Evolutionary conservation across 495 filamentous ascomycete species (phyloP).

Genomic region (Rhypophila decipiens): DNA sequence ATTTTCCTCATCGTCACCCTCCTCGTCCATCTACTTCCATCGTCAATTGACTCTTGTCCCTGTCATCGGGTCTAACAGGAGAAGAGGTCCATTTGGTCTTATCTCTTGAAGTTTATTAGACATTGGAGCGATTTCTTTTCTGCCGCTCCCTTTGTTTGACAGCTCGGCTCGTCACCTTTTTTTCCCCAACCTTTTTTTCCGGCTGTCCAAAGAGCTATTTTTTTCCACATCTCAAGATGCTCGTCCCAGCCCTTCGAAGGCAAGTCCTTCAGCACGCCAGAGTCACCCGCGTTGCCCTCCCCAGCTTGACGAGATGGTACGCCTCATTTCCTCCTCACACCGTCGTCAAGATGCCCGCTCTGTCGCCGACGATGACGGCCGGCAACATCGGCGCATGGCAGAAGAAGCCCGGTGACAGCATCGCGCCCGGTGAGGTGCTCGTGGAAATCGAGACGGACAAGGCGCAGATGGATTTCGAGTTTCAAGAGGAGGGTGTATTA

Average conservation of each 20-base stretch:
- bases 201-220: conserved; percentile 24
- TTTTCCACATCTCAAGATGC: conserved; percentile 39
- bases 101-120: conserved; percentile 3
- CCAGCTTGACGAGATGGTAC: conserved; percentile 51
- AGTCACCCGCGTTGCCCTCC: conserved; percentile 33
- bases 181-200: conserved; percentile 15
- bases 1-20: conserved; percentile 13
- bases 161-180: conserved; percentile 12
- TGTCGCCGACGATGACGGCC: conserved; percentile 95
- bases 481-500: conserved; percentile 94
- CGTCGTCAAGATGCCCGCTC: conserved; percentile 93
- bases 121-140: conserved; percentile 19
- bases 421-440: conserved; percentile 91
- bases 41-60: conserved; percentile 24
- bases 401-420: conserved; percentile 86
- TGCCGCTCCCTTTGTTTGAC: conserved; percentile 6
- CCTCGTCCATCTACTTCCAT: conserved; percentile 2
- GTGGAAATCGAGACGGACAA: conserved; percentile 99
- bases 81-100: neutral
- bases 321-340: conserved; percentile 83
- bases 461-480: conserved; percentile 99
- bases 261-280: conserved; percentile 43
- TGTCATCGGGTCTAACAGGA: neutral
- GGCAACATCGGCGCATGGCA: conserved; percentile 98
- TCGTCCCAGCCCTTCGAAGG: conserved; percentile 48